Percentiles rank a stretch among this genome's conserved stretches.
Evolutionary conservation across 768 basidiomycete species (phyloP).

Genomic region (Coprinopsis sp.): DNA sequence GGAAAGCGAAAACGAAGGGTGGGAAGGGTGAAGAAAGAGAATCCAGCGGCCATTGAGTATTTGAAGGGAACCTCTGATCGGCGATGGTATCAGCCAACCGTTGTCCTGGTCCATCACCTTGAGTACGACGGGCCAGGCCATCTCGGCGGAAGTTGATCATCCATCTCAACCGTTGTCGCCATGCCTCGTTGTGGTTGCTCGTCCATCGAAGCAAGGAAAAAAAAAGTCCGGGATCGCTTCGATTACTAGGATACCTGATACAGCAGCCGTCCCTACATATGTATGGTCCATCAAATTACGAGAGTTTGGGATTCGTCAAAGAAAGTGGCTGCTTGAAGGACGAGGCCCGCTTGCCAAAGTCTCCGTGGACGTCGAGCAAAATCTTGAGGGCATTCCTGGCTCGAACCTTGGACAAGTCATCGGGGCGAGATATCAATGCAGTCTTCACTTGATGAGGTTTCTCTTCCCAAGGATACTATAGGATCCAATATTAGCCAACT

Average conservation of each 20-base stretch:
- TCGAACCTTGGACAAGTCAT: constrained; percentile 84
- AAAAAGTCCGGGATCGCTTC: constrained; percentile 7
- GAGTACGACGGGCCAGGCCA: constrained; percentile 27
- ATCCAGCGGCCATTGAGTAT: constrained; percentile 22
- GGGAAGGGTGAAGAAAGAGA: constrained; percentile 22
- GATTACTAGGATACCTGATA: constrained; percentile 15
- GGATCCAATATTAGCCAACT: constrained; percentile 18
- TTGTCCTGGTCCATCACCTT: constrained; percentile 16
- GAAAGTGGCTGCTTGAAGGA: constrained; percentile 35
- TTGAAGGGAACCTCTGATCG: constrained; percentile 27
- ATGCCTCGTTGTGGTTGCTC: too few relatives aligned
- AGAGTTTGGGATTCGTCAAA: constrained; percentile 36
- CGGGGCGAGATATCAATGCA: constrained; percentile 61
- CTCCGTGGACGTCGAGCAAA: constrained; percentile 84
- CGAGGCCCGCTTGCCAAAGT: constrained; percentile 65
- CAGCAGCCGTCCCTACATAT: constrained; percentile 6
- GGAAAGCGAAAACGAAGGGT: constrained; percentile 36
- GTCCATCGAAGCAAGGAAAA: too few relatives aligned
- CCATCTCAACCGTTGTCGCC: constrained; percentile 10
- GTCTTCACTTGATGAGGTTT: constrained; percentile 66
- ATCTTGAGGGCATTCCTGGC: constrained; percentile 96
- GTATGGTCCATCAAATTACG: constrained; percentile 20
- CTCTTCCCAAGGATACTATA: constrained; percentile 79
- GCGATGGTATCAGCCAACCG: constrained; percentile 33
- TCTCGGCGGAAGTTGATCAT: constrained; percentile 15